Conservation (phyloP, 257 asterid genomes). For the Euphrasia confusa region DNA sequence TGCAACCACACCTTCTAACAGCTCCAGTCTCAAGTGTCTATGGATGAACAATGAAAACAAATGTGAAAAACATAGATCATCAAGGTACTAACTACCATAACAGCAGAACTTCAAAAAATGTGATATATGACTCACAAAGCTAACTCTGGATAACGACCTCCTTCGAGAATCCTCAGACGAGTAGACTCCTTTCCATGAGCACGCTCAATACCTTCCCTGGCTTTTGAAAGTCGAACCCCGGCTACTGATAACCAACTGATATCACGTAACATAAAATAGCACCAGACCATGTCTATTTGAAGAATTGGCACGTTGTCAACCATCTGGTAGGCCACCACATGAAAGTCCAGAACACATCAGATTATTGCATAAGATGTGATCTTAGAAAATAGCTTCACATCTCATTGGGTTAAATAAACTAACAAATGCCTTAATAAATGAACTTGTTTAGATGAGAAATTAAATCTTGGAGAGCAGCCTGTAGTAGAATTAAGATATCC, state of each 20-base stretch:
- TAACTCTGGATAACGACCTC: constrained; percentile 75
- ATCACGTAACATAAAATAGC: constrained; percentile 92
- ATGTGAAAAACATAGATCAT: constrained; percentile 8
- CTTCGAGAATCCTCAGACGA: constrained; percentile 84
- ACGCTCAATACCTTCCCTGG: constrained; percentile 89
- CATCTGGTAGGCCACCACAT: constrained; percentile 34
- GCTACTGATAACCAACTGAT: constrained; percentile 89
- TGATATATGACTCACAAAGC: constrained; percentile 53
- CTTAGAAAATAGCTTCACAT: background rate
- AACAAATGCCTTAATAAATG: background rate
- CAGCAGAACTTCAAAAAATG: constrained; percentile 9
- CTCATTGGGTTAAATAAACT: background rate
- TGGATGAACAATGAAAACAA: constrained; percentile 15
- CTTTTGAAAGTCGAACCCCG: constrained; percentile 74
- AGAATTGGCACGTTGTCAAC: constrained; percentile 85
- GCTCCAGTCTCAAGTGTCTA: constrained; percentile 84
- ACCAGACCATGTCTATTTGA: constrained; percentile 98
- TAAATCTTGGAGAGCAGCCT: background rate
- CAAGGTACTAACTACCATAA: constrained; percentile 20
- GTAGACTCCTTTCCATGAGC: constrained; percentile 86
- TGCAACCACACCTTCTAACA: constrained; percentile 91
- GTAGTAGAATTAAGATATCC: background rate
- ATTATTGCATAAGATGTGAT: background rate
- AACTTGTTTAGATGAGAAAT: background rate
- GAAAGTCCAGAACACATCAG: background rate